A percentile compares a stretch with the other conserved stretches of the same genome.
These are phyloP conservation scores for Grosmannia serpens DNA, from an alignment of 2,329 filamentous ascomycete species.

Conservation along the genomic window DNA sequence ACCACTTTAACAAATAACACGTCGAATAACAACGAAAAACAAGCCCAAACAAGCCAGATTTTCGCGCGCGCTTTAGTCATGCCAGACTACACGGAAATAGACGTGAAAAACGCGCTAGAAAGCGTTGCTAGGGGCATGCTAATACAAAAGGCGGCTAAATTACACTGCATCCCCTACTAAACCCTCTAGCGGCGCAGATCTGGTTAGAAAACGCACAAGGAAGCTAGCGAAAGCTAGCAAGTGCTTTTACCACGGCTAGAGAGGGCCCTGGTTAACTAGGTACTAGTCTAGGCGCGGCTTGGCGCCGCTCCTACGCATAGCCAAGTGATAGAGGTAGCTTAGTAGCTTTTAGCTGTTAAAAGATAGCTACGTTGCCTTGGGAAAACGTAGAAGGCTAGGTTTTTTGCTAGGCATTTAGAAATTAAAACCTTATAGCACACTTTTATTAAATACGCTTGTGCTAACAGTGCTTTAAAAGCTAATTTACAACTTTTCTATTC, in stretches of 20 bases:
- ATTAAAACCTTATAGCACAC: neutral
- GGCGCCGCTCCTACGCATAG: neutral
- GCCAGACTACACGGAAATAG: too few relatives aligned
- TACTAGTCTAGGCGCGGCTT: neutral
- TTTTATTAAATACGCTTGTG: neutral
- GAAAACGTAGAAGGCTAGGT: neutral
- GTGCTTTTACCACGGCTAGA: neutral
- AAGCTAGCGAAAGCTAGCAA: neutral
- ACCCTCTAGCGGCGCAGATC: neutral
- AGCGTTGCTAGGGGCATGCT: too few relatives aligned
- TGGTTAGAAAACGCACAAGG: neutral
- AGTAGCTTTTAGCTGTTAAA: neutral
- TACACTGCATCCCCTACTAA: neutral
- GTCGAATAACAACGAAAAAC: too few relatives aligned
- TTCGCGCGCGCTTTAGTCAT: too few relatives aligned
- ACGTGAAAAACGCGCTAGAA: too few relatives aligned
- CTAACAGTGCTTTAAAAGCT: neutral
- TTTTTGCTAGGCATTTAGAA: neutral
- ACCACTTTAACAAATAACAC: too few relatives aligned
- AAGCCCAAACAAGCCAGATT: too few relatives aligned
- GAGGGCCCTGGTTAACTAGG: neutral
- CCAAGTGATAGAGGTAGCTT: neutral
- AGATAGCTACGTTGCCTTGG: neutral
- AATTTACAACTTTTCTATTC: neutral
- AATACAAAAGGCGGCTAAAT: neutral